A percentile compares a stretch with the other conserved stretches of the same genome.
These are phyloP conservation scores for Przewalskia tangutica DNA, from an alignment of 257 asterid species.

Conservation along the genomic window DNA sequence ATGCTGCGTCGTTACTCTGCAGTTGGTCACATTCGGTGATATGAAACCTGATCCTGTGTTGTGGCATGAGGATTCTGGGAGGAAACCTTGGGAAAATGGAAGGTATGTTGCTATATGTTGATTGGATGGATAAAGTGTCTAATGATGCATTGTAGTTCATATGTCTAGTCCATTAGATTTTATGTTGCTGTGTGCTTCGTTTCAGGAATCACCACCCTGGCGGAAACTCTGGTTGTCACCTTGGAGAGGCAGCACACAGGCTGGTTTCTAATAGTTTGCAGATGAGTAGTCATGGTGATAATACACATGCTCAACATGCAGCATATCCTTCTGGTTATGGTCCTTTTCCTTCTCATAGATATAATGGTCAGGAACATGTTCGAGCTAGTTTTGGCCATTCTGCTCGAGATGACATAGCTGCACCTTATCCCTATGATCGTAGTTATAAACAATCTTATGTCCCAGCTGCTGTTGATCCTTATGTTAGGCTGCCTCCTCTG, in stretches of 20 bases:
- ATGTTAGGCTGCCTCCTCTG: conserved; percentile 29
- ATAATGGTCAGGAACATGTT: conserved; percentile 26
- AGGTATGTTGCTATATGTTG: conserved; percentile 23
- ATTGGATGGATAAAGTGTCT: conserved; percentile 1
- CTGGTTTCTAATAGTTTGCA: conserved; percentile 71
- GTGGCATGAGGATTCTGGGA: conserved; percentile 95
- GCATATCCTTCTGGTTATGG: conserved; percentile 26
- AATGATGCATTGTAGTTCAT: background rate
- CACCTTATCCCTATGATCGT: conserved; percentile 29
- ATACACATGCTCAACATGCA: conserved; percentile 26
- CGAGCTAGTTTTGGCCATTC: conserved; percentile 31
- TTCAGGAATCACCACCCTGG: conserved; percentile 36
- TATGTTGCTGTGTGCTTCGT: conserved; percentile 4
- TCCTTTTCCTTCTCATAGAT: conserved; percentile 23
- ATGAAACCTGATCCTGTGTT: conserved; percentile 76
- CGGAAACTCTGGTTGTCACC: conserved; percentile 64
- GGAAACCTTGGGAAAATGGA: conserved; percentile 69
- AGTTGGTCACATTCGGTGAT: conserved; percentile 67
- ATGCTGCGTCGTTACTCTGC: conserved; percentile 6
- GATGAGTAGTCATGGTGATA: conserved; percentile 22
- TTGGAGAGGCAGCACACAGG: conserved; percentile 90
- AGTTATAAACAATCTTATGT: conserved; percentile 37
- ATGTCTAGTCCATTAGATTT: background rate
- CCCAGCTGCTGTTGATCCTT: conserved; percentile 23
- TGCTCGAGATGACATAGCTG: conserved; percentile 10